A percentile compares a stretch with the other conserved stretches of the same genome.
phyloP scores from a whole-genome alignment of 108 stramenopile genomes.

The Cyclotella atomus region DNA sequence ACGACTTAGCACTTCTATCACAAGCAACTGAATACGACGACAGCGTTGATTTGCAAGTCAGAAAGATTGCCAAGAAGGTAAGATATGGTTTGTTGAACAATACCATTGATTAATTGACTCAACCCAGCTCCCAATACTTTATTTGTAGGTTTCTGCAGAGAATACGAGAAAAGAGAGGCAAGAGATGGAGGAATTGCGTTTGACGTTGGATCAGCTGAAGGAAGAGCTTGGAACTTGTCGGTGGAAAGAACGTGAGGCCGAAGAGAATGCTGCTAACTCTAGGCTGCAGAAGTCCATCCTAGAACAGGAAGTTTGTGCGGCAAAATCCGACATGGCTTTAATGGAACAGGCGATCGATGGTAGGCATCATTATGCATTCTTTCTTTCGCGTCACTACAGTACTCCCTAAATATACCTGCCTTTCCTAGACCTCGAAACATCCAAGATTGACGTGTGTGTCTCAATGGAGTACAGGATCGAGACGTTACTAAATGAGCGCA shows the following conservation, averaged over 20 bases:
- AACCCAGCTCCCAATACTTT: too few relatives aligned
- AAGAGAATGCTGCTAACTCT: slow-evolving; percentile 63
- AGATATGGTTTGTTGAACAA: background rate
- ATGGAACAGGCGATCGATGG: slow-evolving; percentile 73
- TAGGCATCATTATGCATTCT: background rate
- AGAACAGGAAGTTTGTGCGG: slow-evolving; percentile 77
- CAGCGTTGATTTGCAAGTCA: slow-evolving; percentile 42
- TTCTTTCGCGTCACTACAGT: background rate
- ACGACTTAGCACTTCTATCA: slow-evolving; percentile 68
- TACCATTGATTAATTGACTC: background rate
- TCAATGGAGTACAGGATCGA: slow-evolving; percentile 77
- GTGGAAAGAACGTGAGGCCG: slow-evolving; percentile 64
- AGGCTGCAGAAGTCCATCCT: slow-evolving; percentile 62
- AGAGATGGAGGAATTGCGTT: slow-evolving; percentile 73
- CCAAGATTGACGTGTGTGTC: slow-evolving; percentile 63
- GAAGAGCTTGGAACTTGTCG: slow-evolving; percentile 68
- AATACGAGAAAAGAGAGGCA: slow-evolving; percentile 62
- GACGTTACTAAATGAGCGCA: slow-evolving; percentile 67
- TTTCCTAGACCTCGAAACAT: slow-evolving; percentile 53
- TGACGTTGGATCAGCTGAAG: slow-evolving; percentile 58
- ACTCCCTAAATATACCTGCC: too few relatives aligned
- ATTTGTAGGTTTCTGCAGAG: slow-evolving; percentile 50
- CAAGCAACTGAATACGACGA: slow-evolving; percentile 62
- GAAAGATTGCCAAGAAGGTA: slow-evolving; percentile 59
- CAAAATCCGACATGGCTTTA: slow-evolving; percentile 70